Conservation (phyloP, 2,329 filamentous ascomycete genomes). For the Fusarium chuoi region DNA sequence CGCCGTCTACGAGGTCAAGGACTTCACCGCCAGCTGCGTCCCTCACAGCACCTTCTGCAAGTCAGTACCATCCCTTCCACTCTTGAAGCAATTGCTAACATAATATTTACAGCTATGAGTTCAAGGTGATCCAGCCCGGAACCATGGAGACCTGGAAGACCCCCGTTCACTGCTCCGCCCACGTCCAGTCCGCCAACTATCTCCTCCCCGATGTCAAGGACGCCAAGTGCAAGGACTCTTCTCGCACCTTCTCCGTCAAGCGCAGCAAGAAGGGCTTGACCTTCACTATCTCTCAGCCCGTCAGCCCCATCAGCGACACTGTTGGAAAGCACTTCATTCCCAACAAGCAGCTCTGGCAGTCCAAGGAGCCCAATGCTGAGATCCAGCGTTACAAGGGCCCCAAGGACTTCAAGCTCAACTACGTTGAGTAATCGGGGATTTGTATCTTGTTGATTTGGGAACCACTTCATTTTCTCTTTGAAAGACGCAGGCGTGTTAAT, state of each 20-base stretch:
- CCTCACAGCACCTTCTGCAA: conserved; percentile 21
- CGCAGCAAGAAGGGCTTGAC: conserved; percentile 39
- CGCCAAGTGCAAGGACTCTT: conserved; percentile 44
- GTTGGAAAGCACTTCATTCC: conserved; percentile 44
- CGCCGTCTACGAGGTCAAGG: conserved; percentile 10
- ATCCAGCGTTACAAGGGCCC: conserved; percentile 47
- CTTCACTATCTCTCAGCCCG: conserved; percentile 43
- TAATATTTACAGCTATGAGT: conserved; percentile 1
- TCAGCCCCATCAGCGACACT: conserved; percentile 41
- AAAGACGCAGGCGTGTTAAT: neutral
- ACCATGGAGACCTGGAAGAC: conserved; percentile 42
- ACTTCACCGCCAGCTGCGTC: conserved; percentile 25
- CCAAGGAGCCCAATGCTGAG: conserved; percentile 32
- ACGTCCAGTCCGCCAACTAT: conserved; percentile 33
- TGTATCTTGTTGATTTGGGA: neutral
- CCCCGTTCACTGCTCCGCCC: conserved; percentile 37
- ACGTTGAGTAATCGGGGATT: neutral
- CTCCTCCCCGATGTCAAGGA: conserved; percentile 46
- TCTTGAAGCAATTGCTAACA: neutral
- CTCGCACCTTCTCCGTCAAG: conserved; percentile 44
- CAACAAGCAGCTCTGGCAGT: conserved; percentile 13
- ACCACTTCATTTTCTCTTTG: neutral
- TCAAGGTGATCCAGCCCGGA: conserved; percentile 26
- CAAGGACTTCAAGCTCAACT: conserved; percentile 8
- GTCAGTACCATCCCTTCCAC: neutral